Conservation (phyloP, 176 grass and related monocot species). For the Musa acuminata region DNA sequence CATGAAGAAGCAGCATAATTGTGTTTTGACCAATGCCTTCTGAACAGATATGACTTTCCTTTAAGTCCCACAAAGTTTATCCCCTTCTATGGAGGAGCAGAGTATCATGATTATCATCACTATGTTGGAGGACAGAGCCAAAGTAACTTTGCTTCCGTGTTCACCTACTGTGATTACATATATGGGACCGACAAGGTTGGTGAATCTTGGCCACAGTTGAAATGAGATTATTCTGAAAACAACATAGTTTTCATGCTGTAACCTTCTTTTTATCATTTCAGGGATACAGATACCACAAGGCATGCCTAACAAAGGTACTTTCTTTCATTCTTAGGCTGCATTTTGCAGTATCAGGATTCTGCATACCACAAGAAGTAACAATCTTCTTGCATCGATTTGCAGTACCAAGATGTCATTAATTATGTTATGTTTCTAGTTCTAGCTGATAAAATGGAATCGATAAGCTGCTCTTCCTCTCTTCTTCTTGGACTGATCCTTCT, state of each 20-base stretch:
- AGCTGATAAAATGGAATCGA: not conserved
- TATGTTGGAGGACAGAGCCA: constrained; percentile 80
- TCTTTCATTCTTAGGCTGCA: not conserved
- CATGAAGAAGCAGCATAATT: not conserved
- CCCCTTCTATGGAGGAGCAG: constrained; percentile 87
- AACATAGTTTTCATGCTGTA: not conserved
- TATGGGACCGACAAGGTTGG: constrained; percentile 87
- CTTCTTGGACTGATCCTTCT: not conserved
- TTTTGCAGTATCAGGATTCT: not conserved
- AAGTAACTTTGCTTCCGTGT: constrained; percentile 91
- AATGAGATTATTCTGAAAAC: not conserved
- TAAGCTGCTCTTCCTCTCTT: not conserved
- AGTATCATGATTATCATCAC: constrained; percentile 99
- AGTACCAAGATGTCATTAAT: not conserved
- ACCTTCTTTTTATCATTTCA: constrained; percentile 31
- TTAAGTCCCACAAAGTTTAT: constrained; percentile 73
- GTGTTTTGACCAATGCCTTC: not conserved
- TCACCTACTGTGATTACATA: constrained; percentile 91
- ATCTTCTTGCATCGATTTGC: not conserved
- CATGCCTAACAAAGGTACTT: constrained; percentile 63
- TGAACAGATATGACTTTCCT: constrained; percentile 85
- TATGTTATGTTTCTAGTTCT: not conserved
- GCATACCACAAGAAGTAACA: not conserved
- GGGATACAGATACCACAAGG: constrained; percentile 85
- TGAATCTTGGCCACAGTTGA: constrained; percentile 18